Conservation (phyloP, 2,329 filamentous ascomycete genomes). For the Trichothecium sympodiale region DNA sequence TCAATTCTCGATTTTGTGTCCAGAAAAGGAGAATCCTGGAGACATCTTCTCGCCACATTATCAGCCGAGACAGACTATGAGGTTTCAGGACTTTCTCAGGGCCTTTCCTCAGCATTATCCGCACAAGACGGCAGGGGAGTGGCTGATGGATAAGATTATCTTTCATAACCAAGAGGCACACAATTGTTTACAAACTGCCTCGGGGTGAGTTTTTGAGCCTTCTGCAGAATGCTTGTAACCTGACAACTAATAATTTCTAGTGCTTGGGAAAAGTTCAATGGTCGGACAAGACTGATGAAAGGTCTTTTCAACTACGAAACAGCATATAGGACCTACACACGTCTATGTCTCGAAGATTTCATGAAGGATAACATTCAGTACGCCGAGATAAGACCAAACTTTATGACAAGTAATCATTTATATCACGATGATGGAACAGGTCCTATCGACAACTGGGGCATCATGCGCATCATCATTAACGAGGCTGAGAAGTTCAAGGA, state of each 20-base stretch:
- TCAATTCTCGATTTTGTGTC: constrained; percentile 43
- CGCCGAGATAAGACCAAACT: constrained; percentile 59
- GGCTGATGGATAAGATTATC: constrained; percentile 51
- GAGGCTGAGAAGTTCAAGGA: constrained; percentile 38
- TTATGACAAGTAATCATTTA: constrained; percentile 52
- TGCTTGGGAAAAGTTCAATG: constrained; percentile 54
- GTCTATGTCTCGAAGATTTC: constrained; percentile 48
- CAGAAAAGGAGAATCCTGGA: constrained; percentile 21
- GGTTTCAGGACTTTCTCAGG: constrained; percentile 27
- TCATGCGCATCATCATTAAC: constrained; percentile 49
- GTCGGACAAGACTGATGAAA: constrained; percentile 61
- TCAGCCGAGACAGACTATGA: constrained; percentile 30
- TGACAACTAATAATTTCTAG: constrained; percentile 18
- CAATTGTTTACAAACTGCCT: constrained; percentile 32
- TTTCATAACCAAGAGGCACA: constrained; percentile 52
- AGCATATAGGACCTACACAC: constrained; percentile 51
- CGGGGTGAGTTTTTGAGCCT: constrained; percentile 34
- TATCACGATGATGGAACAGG: constrained; percentile 43
- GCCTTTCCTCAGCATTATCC: constrained; percentile 18
- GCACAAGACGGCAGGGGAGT: constrained; percentile 26
- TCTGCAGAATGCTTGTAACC: neutral
- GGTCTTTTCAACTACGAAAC: constrained; percentile 57
- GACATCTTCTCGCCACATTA: constrained; percentile 41
- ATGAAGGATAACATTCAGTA: constrained; percentile 57
- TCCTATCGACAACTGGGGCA: constrained; percentile 42